Base-by-base conservation (phyloP, 768 basidiomycete species). In the Agrocybe pediades region DNA sequence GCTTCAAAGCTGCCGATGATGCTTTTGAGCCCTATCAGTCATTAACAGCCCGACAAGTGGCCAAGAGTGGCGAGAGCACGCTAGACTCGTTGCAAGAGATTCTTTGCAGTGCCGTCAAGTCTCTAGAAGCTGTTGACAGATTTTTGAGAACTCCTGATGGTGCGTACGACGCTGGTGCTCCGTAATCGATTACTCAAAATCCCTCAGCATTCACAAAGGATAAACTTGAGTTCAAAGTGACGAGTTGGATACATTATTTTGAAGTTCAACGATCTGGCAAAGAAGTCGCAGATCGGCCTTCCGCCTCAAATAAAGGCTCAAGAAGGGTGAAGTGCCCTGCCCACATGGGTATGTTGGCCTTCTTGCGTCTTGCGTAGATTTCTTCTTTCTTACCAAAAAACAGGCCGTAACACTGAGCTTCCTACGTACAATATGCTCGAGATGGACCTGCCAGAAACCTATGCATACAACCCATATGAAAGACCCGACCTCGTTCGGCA, bases 181-280 rank as follows among this genome's bases (percentile, higher is more conserved):
- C 46, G 30, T 21, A 49, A 39, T 30, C 11, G 39, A 27, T 44
- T 9, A 40, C 46, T n/a, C 29, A 2, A 16, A 27, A 4, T 15
- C 11, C 46, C 24, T 11, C 42, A 62, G 59, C 49, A 6, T 53
- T 53, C 40, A 48, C 23, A 33, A 51, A 57, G 30, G 61, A 62
- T 20, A 58, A 59, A 20, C 57, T 61, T n/a, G 63, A 65, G 41
- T 59, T 56, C 24, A 65, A 60, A 30, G 29, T 59, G 30, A 62
- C 58, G 15, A 43, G 39, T 21, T 65, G 61, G 61, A 47, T 58
- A 16, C 55, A 48, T 8, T 62, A 62, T 24, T 65, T 61, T 40
- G 54, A 62, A 52, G 52, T 48, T 3, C 61, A 59, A 47, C 29
- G 40, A 60, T 16, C 51, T 54, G 27, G 59, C 24, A 51, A 41